Evolutionary conservation across 495 filamentous ascomycete genomes (phyloP), one percentile per base, ranked within the genome.

Genomic region (Cudoniella acicularis): DNA sequence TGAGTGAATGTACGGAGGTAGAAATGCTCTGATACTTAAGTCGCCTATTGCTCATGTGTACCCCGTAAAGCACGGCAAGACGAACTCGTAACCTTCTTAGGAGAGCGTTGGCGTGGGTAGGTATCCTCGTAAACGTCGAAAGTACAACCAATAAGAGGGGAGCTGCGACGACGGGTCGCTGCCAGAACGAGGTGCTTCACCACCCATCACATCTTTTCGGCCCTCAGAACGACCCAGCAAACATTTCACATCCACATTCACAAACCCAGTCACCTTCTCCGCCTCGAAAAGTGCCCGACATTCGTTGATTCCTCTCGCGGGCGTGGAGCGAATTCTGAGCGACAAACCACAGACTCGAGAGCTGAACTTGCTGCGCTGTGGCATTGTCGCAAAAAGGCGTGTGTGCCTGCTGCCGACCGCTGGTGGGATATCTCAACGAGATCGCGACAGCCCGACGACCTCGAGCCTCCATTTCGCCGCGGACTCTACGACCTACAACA

Each of bases 191-290:
- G n/a, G n/a, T n/a, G n/a, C n/a, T n/a, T n/a, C n/a, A n/a, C n/a
- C n/a, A n/a, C n/a, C n/a, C n/a, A n/a, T n/a, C n/a, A n/a, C n/a
- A n/a, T n/a, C n/a, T n/a, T n/a, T n/a, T n/a, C n/a, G n/a, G n/a
- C n/a, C 23, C 22, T 18, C 55, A 41, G 55, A 54, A 36, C 30
- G 11, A 47, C 53, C 56, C 55, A 63, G 36, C 42, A 50, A 56
- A 16, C 42, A 36, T 36, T 36, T 13, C 4, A 36, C 30, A 13
- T 6, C 30, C 6, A 36, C 4, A 36, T 36, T 36, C 30, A 13
- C n/a, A n/a, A n/a, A 36, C 30, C 4, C 4, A 36, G 30, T 13
- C 13, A 36, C 30, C 6, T 36, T 13, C 30, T 6, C 30, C 30
- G 30, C 13, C 6, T 6, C 4, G 30, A 36, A 36, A 4, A 36